A percentile compares a stretch with the other conserved stretches of the same genome.
Conservation (phyloP, 176 grass and related monocot species). For the sorghum (Sorghum bicolor) region Sorghum_bicolor_NCBIv3 NC_012870.2:7792001-7792500, state of each 20-base stretch:
- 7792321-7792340: too few species aligned
- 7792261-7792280: neutral
- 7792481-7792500: too few species aligned
- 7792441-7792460: too few species aligned
- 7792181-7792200: neutral
- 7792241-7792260: neutral
- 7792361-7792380: too few species aligned
- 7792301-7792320: neutral
- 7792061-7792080: neutral
- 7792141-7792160: neutral
- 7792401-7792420: too few species aligned
- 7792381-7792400: too few species aligned
- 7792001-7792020: neutral
- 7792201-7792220: neutral
- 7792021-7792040: neutral
- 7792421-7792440: too few species aligned
- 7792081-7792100: neutral
- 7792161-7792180: neutral
- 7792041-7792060: constrained; percentile 1
- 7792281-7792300: neutral
- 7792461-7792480: too few species aligned
- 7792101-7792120: neutral
- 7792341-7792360: too few species aligned
- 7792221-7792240: neutral
- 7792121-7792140: neutral